phyloP scores from a whole-genome alignment of 106 monocot species.

The Posidonia australis region DNA sequence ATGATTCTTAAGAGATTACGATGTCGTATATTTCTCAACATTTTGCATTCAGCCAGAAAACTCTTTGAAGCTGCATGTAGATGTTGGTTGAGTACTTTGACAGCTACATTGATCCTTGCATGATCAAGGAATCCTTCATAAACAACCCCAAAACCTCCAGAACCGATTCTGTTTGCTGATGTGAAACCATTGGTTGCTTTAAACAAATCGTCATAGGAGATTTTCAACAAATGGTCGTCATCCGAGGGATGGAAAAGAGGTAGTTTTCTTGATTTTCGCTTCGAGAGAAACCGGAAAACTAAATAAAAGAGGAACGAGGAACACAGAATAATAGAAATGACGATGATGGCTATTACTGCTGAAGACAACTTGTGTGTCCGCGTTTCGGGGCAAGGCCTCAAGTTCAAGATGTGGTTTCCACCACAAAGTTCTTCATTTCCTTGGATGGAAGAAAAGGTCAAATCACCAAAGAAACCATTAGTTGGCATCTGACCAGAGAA shows the following conservation, averaged over 20 bases:
- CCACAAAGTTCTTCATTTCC: conserved; percentile 11
- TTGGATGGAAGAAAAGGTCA: not conserved
- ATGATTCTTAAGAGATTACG: not conserved
- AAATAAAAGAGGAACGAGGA: not conserved
- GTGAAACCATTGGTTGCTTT: conserved; percentile 5
- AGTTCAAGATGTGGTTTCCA: not conserved
- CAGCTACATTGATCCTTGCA: not conserved
- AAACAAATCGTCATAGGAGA: not conserved
- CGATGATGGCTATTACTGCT: not conserved
- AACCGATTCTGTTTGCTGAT: conserved; percentile 1
- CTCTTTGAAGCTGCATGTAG: not conserved
- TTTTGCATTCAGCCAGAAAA: conserved; percentile 3
- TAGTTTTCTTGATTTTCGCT: not conserved
- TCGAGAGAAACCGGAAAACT: not conserved
- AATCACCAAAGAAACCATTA: conserved; percentile 1
- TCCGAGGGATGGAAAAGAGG: no score
- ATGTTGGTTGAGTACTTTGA: conserved; percentile 6
- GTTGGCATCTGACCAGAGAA: conserved; percentile 1
- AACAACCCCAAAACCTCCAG: conserved; percentile 3
- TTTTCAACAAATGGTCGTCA: not conserved
- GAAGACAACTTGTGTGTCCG: not conserved
- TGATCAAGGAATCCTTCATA: not conserved
- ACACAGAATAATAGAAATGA: not conserved
- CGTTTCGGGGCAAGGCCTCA: not conserved
- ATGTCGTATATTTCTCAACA: conserved; percentile 4